A percentile compares a stretch with the other conserved stretches of the same genome.
phyloP scores from a whole-genome alignment of 2,329 filamentous ascomycete genomes.

The Elsinoe fawcettii region DNA sequence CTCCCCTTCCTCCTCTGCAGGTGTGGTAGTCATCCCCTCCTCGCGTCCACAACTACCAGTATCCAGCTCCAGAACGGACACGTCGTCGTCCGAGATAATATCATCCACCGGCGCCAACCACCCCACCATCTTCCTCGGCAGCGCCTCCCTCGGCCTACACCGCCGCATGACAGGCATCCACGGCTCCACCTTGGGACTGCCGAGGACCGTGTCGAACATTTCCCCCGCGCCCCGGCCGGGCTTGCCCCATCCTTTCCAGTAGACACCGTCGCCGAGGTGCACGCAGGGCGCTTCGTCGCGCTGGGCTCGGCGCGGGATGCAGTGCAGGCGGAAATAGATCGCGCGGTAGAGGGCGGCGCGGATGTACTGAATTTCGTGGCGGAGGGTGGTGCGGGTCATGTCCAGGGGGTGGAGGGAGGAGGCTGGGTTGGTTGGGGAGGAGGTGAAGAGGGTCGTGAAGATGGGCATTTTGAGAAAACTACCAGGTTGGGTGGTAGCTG shows the following conservation, averaged over 20 bases:
- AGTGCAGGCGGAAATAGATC: not conserved
- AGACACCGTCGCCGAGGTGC: not conserved
- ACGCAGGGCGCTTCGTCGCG: not conserved
- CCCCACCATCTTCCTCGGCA: not conserved
- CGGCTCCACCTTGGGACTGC: not conserved
- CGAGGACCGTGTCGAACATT: not conserved
- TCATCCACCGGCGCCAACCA: not conserved
- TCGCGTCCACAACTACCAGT: not conserved
- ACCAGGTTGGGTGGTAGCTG: not conserved
- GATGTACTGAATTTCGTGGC: not conserved
- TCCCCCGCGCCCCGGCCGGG: not conserved
- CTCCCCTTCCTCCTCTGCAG: not conserved
- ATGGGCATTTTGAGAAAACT: not conserved
- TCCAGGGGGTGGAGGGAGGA: not conserved
- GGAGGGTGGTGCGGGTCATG: not conserved
- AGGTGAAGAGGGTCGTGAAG: not conserved
- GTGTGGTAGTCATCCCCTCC: not conserved
- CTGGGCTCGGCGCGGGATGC: not conserved
- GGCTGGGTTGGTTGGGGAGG: not conserved
- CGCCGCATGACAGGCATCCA: not conserved
- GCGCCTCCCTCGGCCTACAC: not conserved
- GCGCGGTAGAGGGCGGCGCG: not conserved
- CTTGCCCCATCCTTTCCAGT: not conserved
- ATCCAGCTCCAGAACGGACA: not conserved
- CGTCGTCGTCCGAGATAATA: not conserved